Percentiles rank a stretch among this genome's conserved stretches.
Evolutionary conservation across 73 alveolate genomes (phyloP).

Genomic region (Tetrahymena thermophila): DNA sequence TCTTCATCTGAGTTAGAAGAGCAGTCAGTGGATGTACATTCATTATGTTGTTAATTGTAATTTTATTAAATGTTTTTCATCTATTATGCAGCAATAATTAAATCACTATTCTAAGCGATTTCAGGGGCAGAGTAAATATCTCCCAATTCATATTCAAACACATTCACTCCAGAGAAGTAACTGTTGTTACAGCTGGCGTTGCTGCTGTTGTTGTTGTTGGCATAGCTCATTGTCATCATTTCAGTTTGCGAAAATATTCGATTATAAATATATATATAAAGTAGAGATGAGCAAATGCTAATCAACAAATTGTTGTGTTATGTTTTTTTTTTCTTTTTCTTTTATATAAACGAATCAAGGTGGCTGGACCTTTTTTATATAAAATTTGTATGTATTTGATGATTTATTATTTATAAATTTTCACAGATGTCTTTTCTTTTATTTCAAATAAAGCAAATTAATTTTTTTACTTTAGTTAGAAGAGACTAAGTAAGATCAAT

Average conservation of each 20-base stretch:
- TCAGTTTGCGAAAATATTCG: neutral
- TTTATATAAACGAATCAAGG: neutral
- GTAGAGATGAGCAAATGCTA: slow-evolving; percentile 3
- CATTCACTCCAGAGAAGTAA: neutral
- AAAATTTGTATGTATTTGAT: neutral
- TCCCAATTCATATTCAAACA: neutral
- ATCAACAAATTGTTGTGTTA: neutral
- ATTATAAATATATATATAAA: neutral
- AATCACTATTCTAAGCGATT: neutral
- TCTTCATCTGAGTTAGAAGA: neutral
- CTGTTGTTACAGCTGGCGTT: neutral
- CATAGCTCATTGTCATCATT: neutral
- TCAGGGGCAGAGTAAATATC: neutral
- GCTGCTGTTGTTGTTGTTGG: neutral
- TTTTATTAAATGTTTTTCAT: neutral
- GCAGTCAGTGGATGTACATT: neutral
- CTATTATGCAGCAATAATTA: neutral
- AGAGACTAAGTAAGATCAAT: neutral
- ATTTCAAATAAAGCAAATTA: neutral
- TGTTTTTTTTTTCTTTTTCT: neutral
- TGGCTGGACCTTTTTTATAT: neutral
- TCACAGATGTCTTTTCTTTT: neutral
- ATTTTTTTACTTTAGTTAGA: neutral
- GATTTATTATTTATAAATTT: neutral
- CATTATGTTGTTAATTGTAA: neutral